A percentile compares a stretch with the other conserved stretches of the same genome.
phyloP scores from a whole-genome alignment of 306 rosid species.

The Citrullus colocynthis region DNA sequence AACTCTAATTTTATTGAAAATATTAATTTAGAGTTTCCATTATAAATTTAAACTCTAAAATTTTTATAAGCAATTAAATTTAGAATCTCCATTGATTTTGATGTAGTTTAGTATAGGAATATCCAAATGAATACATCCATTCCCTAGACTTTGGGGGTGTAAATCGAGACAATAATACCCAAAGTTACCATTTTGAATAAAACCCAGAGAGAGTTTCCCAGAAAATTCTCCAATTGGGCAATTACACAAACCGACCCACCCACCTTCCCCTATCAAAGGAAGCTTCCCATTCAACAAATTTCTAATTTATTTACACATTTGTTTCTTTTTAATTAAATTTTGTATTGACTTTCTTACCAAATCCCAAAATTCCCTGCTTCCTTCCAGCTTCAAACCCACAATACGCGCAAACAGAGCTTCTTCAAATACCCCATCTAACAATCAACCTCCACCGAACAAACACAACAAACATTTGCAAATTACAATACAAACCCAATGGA shows the following conservation, averaged over 20 bases:
- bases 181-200: no score
- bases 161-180: no score
- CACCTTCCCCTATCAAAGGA: not conserved
- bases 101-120: no score
- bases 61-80: no score
- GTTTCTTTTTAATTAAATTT: not conserved
- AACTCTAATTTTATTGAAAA: accelerated
- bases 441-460: not conserved
- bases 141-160: no score
- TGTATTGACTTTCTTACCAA: not conserved
- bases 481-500: not conserved
- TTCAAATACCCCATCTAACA: not conserved
- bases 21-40: no score
- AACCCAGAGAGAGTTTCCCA: no score
- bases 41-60: no score
- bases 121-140: no score
- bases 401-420: not conserved
- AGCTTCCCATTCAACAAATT: not conserved
- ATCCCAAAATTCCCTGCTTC: not conserved
- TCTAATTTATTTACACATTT: not conserved
- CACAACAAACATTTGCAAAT: no score
- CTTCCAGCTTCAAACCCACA: not conserved
- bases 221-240: not conserved
- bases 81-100: no score
- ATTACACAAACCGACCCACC: not conserved